phyloP scores from a whole-genome alignment of 257 asterid species.

The Plantago major region DNA sequence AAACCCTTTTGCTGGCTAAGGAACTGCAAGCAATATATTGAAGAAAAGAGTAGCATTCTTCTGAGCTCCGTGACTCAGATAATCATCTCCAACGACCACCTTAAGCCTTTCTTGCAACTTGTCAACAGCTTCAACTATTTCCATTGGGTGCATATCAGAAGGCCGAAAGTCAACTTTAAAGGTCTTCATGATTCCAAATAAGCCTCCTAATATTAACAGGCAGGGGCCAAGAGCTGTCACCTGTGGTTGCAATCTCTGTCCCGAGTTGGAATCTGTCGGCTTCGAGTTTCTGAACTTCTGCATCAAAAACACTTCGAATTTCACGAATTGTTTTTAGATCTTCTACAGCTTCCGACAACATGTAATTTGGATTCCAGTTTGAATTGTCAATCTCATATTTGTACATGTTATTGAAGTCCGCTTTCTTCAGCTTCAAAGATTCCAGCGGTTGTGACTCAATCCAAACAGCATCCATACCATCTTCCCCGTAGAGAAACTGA shows the following conservation, averaged over 20 bases:
- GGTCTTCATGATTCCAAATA: conserved; percentile 80
- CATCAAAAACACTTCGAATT: conserved; percentile 95
- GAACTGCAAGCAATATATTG: conserved; percentile 88
- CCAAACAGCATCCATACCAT: conserved; percentile 99
- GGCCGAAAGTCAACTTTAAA: conserved; percentile 91
- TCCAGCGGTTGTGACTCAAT: conserved; percentile 92
- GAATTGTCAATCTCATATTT: conserved; percentile 80
- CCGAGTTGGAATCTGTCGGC: conserved; percentile 90
- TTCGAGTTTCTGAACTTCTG: conserved; percentile 92
- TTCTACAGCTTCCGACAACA: conserved; percentile 83
- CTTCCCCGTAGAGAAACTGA: conserved; percentile 98
- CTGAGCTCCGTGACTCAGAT: conserved; percentile 94
- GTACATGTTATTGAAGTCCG: conserved; percentile 61
- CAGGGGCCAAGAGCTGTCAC: conserved; percentile 90
- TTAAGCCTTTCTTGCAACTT: conserved; percentile 94
- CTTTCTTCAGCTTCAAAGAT: conserved; percentile 76
- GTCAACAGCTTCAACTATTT: conserved; percentile 97
- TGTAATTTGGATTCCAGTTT: conserved; percentile 85
- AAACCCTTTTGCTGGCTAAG: conserved; percentile 91
- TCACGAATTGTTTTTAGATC: conserved; percentile 86
- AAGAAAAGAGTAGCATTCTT: conserved; percentile 98
- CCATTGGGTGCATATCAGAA: conserved; percentile 98
- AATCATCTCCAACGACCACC: conserved; percentile 99
- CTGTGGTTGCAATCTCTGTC: conserved; percentile 86
- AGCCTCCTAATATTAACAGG: conserved; percentile 96